Evolutionary conservation across 2,329 filamentous ascomycete genomes (phyloP), one percentile per base, ranked within the genome.

Genomic region (Xylariomycetidae sp.): DNA sequence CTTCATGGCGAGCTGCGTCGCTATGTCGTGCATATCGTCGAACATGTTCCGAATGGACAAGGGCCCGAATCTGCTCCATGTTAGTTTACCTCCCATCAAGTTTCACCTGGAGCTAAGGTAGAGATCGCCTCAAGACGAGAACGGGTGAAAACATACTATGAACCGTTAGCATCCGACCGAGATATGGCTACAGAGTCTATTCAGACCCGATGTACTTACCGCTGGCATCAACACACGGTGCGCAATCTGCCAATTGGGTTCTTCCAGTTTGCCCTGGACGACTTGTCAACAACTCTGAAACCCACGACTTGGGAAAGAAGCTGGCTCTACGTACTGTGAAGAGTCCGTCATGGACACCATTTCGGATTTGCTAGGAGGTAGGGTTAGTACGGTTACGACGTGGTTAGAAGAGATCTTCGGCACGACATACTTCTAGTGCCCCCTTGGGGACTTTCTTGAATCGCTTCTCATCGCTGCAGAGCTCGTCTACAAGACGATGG

Each of bases 1-100:
- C 54, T 85, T 85, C 58, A 83, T 65, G 8, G 72, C 68, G 31
- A 85, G 57, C 49, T 85, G 80, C 1, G 67, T 65, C 4, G 78
- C 72, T 39, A 85, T 76, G 44, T 85, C 81, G 42, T 79, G 67
- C 76, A 81, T 81, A 47, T 79, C 76, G 39, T 72, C 67, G 40
- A 81, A 85, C 81, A 85, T 85, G 35, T 59, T 63, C 22, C 74
- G 68, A 46, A 87, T 85, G 2, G 73, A 67, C 15, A 85, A 55
- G 0, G 82, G 82, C 0, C 81, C 81, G 52, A 86, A 85, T 3
- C 34, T 86, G 60, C 12, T 79, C 60, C 15, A 77, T 63, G 48
- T 85, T 74, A 18, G 83, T 81, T 17, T 25, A 14, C 9, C 10
- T 19, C 30, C 13, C n/a, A 3, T 10, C 14, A 17, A 13, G 17